Percentiles rank a stretch among this genome's conserved stretches.
Conservation (phyloP, 352 stramenopile species). For the Phytophthora ramorum region DNA sequence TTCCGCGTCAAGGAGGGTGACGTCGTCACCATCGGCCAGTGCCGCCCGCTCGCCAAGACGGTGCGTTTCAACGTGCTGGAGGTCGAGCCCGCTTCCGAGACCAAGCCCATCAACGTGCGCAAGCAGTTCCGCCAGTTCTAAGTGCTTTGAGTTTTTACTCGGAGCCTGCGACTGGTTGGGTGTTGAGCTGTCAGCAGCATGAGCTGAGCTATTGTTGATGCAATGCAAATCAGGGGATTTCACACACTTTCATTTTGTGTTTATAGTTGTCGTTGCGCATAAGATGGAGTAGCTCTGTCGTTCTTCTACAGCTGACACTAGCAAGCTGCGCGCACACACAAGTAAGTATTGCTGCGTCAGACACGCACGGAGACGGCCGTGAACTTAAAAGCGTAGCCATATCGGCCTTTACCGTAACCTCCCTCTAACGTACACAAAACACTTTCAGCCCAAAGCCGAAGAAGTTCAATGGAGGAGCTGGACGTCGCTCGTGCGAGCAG, state of each 20-base stretch:
- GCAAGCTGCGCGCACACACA: no score
- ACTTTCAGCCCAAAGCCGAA: slow-evolving; percentile 16
- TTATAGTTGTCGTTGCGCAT: no score
- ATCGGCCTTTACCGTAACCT: not conserved
- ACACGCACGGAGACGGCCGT: no score
- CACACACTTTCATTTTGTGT: no score
- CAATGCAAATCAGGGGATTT: no score
- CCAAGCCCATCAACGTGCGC: slow-evolving; percentile 96
- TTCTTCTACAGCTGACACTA: no score
- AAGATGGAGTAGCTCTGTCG: no score
- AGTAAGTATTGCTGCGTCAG: no score
- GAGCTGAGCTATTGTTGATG: no score
- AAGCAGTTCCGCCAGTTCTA: slow-evolving; percentile 99
- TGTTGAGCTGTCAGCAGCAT: no score
- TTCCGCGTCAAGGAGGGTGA: slow-evolving; percentile 99
- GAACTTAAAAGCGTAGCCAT: no score
- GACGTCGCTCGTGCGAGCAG: slow-evolving; percentile 17
- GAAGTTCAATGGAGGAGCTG: slow-evolving; percentile 36
- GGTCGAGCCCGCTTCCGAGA: slow-evolving; percentile 96
- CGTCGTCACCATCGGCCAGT: slow-evolving; percentile 99
- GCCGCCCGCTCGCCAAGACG: slow-evolving; percentile 99
- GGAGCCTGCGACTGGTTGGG: no score
- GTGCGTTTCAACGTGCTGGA: slow-evolving; percentile 93
- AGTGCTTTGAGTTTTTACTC: slow-evolving; percentile 33
- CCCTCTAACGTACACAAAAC: slow-evolving; percentile 15